Evolutionary conservation across 129 eudicot genomes (phyloP), one percentile per base, ranked within the genome.

Genomic region (Oenanthe sinensis): DNA sequence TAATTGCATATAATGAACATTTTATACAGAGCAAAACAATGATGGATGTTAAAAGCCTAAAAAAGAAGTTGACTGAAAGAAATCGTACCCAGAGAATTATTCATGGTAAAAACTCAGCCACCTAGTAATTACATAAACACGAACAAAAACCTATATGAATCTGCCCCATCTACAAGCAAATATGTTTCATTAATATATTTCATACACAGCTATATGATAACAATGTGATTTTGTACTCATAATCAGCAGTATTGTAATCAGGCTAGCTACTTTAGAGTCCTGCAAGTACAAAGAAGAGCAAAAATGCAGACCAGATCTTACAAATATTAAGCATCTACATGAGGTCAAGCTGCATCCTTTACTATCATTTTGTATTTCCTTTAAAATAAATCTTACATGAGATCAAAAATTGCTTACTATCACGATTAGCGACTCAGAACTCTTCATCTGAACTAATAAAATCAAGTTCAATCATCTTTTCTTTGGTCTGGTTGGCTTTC

Each of bases 371-470:
- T 60, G 33, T 10, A 60, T 60, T 1, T 60, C 12, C 12, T 10
- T 8, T 22, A 60, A n/a, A 22, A 28, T 20, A 9, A 60, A 24
- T 60, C 15, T 60, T 33, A 60, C 12, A 60, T 60, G 30, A 60
- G 68, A 60, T 8, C 68, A 60, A n/a, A 12, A 60, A n/a, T 28
- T 60, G 28, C 30, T 49, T 75, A 37, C 15, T 22, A 68, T 11
- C 77, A 68, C 48, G 28, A 72, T 77, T 87, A 83, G 84, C 22
- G 39, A 75, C 79, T 87, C 84, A 85, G 17, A 67, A 37, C 28
- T 94, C 98, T 40, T 94, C 98, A 84, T 94, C 98, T 67, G 97
- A 94, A 86, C 98, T 94, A 70, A 85, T 73, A 68, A 87, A 77
- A 13, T 94, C 97, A 52, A 91, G 83, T 87, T 94, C 98, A 75